Evolutionary conservation across 441 rosid species (phyloP), one percentile per base, ranked within the genome.

Genomic region (Populus hybrid): DNA sequence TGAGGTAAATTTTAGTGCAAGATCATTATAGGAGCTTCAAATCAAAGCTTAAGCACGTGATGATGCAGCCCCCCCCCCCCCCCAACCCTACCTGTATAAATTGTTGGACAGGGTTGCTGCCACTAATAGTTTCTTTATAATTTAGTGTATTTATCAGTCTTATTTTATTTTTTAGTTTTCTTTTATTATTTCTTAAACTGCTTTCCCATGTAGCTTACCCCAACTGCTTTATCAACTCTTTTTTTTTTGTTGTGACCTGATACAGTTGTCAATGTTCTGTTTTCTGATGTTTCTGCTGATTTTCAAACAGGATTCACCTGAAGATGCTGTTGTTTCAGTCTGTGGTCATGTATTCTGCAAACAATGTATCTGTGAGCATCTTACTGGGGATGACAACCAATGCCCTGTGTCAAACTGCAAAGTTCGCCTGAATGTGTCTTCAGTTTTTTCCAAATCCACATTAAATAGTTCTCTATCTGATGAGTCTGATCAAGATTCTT

Each of bases 321-420:
- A 95, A 85, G 98, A 91, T 86, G 97, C 97, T 78, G 94, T 91
- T 80, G 93, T 90, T 79, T 84, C 97, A 18, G 79, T 81, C 64
- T 93, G 97, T 79, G 89, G 94, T 76, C 97, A 95, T 86, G 94
- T 95, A 77, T 95, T 93, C 86, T 95, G 98, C 87, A 93, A 87
- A 73, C 97, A 93, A 67, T 95, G 98, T 87, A 87, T 93, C 73
- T 86, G 83, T 69, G 97, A 91, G 76, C 91, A 82, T 86, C 90
- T 91, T 64, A 86, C 79, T 70, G 91, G 97, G 35, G 95, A 95
- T 70, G 92, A 93, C 73, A 87, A 80, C 72, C 90, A 83, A 57
- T 95, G 98, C 78, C 93, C 97, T 4, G 42, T 70, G 23, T 75
- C 87, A 69, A 81, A 87, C 72, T 95, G 98, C 89, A 93, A 86